Evolutionary conservation across 306 rosid genomes (phyloP), one percentile per base, ranked within the genome.

Genomic region (Inga leiocalycina): DNA sequence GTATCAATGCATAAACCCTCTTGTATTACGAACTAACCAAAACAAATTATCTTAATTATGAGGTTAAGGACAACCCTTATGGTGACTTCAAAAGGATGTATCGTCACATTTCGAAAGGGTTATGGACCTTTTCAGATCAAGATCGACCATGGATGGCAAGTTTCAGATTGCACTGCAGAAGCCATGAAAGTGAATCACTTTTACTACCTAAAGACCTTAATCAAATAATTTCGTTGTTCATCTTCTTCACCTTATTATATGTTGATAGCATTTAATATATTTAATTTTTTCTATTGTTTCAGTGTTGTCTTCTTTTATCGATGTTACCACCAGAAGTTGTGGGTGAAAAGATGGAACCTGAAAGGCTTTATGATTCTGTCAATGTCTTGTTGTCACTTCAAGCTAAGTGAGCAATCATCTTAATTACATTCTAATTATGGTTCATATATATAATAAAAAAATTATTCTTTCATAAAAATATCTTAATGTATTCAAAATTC

Each of bases 151-250:
- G 98, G 97, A 82, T 94, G 97, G 98, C 95, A 92, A 84, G 90
- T 89, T 84, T 94, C 98, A 22, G 98, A 93, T 83, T 88, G 96
- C 49, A 91, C 98, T 6, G 94, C 98, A 14, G 97, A 93, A 66
- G 92, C 85, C 75, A 78, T 93, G 37, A 91, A 91, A 92, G 96
- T 93, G 81, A 74, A 3, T 32, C 37, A 49, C 56, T 66, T 1
- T 56, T 20, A 11, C 5, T 32, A 72, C 22, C 15, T 49, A 16
- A 30, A 57, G 12, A 45, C 9, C 37, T 79, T 19, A 45, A 17
- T 0, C 6, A 41, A 41, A 8, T 41, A 15, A 12, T 54, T 6
- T 24, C 3, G 1, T 24, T 27, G 3, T 27, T 64, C 70, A 14
- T 4, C 3, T 30, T 62, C 49, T 14, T 13, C 7, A 61, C 41